Conservation (phyloP, 306 rosid genomes). For the Luffa acutangula region DNA sequence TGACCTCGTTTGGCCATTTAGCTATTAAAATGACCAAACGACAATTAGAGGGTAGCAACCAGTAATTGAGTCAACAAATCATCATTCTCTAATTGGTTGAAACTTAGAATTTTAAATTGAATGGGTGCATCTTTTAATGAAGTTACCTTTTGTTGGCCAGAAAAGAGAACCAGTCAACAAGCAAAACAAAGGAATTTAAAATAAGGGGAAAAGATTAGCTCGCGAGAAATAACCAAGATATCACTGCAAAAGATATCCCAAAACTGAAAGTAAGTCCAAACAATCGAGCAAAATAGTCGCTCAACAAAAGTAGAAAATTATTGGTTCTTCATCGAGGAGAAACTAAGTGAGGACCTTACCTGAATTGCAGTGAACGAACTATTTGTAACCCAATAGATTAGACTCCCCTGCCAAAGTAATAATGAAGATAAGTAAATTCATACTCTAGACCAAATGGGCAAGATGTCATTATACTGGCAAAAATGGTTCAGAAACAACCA, state of each 20-base stretch:
- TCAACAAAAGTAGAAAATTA: not conserved
- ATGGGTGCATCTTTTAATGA: not conserved
- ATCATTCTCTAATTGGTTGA: not conserved
- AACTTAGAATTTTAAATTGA: not conserved
- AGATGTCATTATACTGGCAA: not conserved
- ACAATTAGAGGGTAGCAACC: not conserved
- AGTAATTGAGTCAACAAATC: not conserved
- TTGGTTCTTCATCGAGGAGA: not conserved
- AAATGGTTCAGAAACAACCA: not conserved
- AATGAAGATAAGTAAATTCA: constrained; percentile 7
- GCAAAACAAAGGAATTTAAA: not conserved
- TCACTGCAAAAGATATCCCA: not conserved
- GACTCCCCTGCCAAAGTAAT: constrained; percentile 77
- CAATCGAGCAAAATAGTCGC: not conserved
- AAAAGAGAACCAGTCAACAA: not conserved
- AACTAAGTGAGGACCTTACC: constrained; percentile 31
- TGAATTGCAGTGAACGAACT: constrained; percentile 51
- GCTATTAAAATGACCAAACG: not conserved
- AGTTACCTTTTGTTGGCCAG: not conserved
- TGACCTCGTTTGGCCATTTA: too few relatives aligned
- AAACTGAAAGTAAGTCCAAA: not conserved
- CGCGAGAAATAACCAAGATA: not conserved
- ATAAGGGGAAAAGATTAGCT: constrained; percentile 3
- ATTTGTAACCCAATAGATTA: constrained; percentile 77
- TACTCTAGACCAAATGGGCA: not conserved